Conservation (phyloP, 2,329 filamentous ascomycete genomes). For the Cladophialophora yegresii region DNA sequence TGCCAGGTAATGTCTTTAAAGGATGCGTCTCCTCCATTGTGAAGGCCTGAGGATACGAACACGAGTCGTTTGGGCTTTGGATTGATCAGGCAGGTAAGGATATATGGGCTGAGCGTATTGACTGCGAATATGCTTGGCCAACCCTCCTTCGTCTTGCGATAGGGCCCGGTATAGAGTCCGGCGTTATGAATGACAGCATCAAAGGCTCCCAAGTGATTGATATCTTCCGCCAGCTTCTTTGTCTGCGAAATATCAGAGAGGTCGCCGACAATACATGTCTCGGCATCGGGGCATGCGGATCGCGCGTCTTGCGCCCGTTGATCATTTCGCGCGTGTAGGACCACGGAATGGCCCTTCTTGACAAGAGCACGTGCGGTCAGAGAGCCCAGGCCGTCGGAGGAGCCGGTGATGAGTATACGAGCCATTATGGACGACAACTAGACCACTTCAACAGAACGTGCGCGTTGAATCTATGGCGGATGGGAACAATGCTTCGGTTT, state of each 20-base stretch:
- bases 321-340: conserved; percentile 60
- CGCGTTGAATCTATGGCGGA: background rate
- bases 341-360: conserved; percentile 57
- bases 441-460: background rate
- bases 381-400: conserved; percentile 59
- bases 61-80: conserved; percentile 53
- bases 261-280: conserved; percentile 56
- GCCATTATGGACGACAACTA: conserved; percentile 41
- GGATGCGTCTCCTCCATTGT: conserved; percentile 49
- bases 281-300: conserved; percentile 53
- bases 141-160: conserved; percentile 49
- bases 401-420: conserved; percentile 59
- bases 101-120: conserved; percentile 61
- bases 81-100: conserved; percentile 56
- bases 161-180: conserved; percentile 48
- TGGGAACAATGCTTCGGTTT: background rate
- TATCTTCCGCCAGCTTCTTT: conserved; percentile 54
- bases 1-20: conserved; percentile 42
- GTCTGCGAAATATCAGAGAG: conserved; percentile 55
- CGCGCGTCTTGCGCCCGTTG: conserved; percentile 55
- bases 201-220: conserved; percentile 54
- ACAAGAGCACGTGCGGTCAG: conserved; percentile 55
- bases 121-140: conserved; percentile 57
- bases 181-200: conserved; percentile 63
- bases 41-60: conserved; percentile 56